A percentile compares a stretch with the other conserved stretches of the same genome.
These are phyloP conservation scores for Phytophthora hibernalis DNA, from an alignment of 352 stramenopile species.

Conservation along the genomic window DNA sequence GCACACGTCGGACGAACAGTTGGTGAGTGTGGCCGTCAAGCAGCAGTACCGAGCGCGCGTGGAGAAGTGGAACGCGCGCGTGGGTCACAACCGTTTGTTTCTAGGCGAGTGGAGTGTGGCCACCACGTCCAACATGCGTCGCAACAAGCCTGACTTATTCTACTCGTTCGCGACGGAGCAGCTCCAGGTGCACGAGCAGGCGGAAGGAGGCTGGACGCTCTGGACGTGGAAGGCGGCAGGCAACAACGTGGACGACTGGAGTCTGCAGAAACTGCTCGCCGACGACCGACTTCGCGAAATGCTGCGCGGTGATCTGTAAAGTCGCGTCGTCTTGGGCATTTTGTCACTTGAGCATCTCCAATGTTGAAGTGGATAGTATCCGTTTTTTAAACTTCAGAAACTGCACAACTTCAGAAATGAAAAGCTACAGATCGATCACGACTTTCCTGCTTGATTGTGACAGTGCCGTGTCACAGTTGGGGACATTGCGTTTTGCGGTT, in stretches of 20 bases:
- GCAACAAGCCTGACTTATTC: slow-evolving; percentile 45
- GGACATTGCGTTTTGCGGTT: slow-evolving; percentile 34
- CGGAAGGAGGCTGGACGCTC: slow-evolving; percentile 67
- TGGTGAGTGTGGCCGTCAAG: slow-evolving; percentile 48
- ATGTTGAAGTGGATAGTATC: slow-evolving; percentile 18
- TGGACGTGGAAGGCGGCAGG: slow-evolving; percentile 69
- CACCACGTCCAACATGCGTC: slow-evolving; percentile 54
- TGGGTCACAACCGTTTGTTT: slow-evolving; percentile 52
- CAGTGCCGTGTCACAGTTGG: slow-evolving; percentile 25
- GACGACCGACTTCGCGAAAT: slow-evolving; percentile 35
- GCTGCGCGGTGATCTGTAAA: slow-evolving; percentile 11
- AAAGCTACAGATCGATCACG: slow-evolving; percentile 8
- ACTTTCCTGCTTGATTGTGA: slow-evolving; percentile 22
- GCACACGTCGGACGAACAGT: slow-evolving; percentile 49
- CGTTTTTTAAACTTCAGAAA: too few relatives aligned
- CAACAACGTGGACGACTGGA: slow-evolving; percentile 59
- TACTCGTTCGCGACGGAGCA: slow-evolving; percentile 58
- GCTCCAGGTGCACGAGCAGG: slow-evolving; percentile 57
- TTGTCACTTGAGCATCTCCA: slow-evolving; percentile 6
- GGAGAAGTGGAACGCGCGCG: slow-evolving; percentile 41
- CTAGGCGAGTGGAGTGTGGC: slow-evolving; percentile 71
- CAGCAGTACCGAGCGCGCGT: slow-evolving; percentile 41
- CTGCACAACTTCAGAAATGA: slow-evolving; percentile 29
- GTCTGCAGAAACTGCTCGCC: slow-evolving; percentile 58
- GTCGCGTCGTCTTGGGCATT: not conserved